A percentile compares a stretch with the other conserved stretches of the same genome.
These are phyloP conservation scores for Drechmeria coniospora DNA, from an alignment of 2,329 filamentous ascomycete genomes.

Conservation along the genomic window DNA sequence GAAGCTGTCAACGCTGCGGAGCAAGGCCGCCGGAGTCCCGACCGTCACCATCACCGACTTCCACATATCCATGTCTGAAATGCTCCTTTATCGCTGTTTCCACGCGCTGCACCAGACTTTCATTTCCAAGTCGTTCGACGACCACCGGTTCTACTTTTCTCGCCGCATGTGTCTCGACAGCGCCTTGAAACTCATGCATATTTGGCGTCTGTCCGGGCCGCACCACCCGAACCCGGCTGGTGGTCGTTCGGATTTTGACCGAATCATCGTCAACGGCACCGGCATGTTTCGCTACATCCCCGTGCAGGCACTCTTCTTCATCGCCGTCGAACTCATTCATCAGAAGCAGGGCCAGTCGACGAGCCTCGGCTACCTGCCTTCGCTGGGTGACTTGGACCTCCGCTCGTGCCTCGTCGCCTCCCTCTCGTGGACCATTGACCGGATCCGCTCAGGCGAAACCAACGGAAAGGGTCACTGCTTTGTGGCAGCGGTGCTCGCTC, in stretches of 20 bases:
- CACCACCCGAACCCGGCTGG: constrained; percentile 4
- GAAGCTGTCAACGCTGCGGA: constrained; percentile 19
- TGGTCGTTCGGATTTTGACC: constrained; percentile 9
- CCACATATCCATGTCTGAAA: constrained; percentile 25
- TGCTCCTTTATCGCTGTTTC: constrained; percentile 30
- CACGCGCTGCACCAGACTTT: constrained; percentile 39
- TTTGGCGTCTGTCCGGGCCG: constrained; percentile 13
- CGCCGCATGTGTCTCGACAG: constrained; percentile 32
- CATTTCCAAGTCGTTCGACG: constrained; percentile 24
- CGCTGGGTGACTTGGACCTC: constrained; percentile 17
- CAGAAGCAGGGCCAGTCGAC: constrained; percentile 25
- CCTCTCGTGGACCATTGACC: constrained; percentile 15
- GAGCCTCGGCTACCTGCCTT: constrained; percentile 13
- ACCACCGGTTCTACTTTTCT: constrained; percentile 36
- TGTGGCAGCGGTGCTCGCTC: constrained; percentile 13
- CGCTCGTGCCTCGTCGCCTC: constrained; percentile 14
- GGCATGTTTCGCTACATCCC: constrained; percentile 27
- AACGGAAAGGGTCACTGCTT: constrained; percentile 27
- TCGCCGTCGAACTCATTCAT: constrained; percentile 30
- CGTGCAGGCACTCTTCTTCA: constrained; percentile 22
- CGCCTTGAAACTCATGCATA: constrained; percentile 19
- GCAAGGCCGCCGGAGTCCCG: constrained; percentile 8
- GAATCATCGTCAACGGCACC: constrained; percentile 23
- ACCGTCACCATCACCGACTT: constrained; percentile 18
- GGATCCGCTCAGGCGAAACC: constrained; percentile 26